Evolutionary conservation across 2,329 filamentous ascomycete species (phyloP), one percentile per base, ranked within the genome.

Genomic region (Beauveria brongniartii): DNA sequence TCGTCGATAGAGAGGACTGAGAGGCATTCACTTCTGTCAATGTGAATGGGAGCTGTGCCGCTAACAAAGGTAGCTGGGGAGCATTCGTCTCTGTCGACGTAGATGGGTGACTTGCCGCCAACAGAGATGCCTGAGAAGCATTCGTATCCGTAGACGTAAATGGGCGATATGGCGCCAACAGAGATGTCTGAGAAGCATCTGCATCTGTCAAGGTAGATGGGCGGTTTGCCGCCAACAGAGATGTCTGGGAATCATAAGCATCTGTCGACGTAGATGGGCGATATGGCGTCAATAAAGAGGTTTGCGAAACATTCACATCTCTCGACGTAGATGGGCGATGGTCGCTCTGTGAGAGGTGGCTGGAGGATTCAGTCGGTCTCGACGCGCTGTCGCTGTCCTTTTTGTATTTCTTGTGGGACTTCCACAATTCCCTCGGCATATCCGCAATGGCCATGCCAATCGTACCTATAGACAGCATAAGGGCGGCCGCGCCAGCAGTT

Each of bases 381-480:
- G 55, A 54, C 3, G 20, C 26, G 24, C 30, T 55, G 50, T 54
- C 61, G 26, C 61, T 54, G 14, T 37, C 46, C 22, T 67, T 66
- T 34, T 67, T 70, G 16, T 59, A 61, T 24, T 66, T 66, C 50
- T 66, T 66, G 9, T 69, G 67, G 18, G 68, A 69, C 54, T 78
- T 81, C 71, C 85, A 83, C 5, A 86, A 71, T 62, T 84, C 80
- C 20, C 80, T 74, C 2, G 84, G 84, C 65, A 87, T 82, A 68
- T 96, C 91, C 1, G 90, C 90, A 46, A 96, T 80, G 1, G 91
- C 90, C 82, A 95, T 89, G 68, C 90, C 84, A 61, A 97, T 87
- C 44, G 83, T 88, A 28, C 88, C 86, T 52, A 94, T 78, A n/a
- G 92, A 93, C 6, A 89, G 89, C n/a, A 96, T 77, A 1, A 97